Evolutionary conservation across 441 rosid genomes (phyloP).

Genomic region (Erysimum pusillum): DNA sequence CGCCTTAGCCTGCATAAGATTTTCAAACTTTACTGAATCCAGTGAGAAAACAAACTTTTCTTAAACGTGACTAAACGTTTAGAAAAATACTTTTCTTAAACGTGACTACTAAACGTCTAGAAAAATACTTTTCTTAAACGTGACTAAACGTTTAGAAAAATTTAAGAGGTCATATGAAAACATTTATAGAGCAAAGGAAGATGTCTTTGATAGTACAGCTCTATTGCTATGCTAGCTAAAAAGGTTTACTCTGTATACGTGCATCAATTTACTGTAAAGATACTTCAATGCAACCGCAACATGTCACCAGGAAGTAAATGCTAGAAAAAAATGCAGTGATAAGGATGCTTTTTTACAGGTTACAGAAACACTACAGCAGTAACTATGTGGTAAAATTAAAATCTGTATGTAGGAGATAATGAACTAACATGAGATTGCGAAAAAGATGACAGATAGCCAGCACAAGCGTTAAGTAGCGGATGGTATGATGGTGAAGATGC

Average conservation of each 20-base stretch:
- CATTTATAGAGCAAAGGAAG: neutral
- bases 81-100: no score
- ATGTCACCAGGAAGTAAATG: conserved; percentile 20
- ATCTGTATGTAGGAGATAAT: conserved; percentile 37
- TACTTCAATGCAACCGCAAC: neutral
- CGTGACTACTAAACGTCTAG: no score
- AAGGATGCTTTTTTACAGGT: conserved; percentile 7
- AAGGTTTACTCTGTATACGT: neutral
- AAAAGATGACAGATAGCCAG: conserved; percentile 84
- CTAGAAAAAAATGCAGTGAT: conserved; percentile 13
- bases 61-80: neutral
- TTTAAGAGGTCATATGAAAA: neutral
- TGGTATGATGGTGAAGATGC: conserved; percentile 69
- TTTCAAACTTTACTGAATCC: conserved; percentile 6
- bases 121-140: neutral
- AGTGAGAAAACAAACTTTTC: conserved; percentile 9
- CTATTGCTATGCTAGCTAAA: conserved; percentile 2
- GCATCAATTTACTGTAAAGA: conserved; percentile 8
- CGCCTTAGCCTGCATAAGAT: conserved; percentile 77
- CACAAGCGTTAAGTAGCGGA: conserved; percentile 79
- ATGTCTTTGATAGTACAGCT: neutral
- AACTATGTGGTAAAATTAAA: conserved; percentile 13
- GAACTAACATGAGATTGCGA: conserved; percentile 85
- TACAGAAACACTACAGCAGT: neutral
- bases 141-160: neutral